Percentiles rank a stretch among this genome's conserved stretches.
phyloP scores from a whole-genome alignment of 805 yeast genomes.

The Candida nanaspora region DNA sequence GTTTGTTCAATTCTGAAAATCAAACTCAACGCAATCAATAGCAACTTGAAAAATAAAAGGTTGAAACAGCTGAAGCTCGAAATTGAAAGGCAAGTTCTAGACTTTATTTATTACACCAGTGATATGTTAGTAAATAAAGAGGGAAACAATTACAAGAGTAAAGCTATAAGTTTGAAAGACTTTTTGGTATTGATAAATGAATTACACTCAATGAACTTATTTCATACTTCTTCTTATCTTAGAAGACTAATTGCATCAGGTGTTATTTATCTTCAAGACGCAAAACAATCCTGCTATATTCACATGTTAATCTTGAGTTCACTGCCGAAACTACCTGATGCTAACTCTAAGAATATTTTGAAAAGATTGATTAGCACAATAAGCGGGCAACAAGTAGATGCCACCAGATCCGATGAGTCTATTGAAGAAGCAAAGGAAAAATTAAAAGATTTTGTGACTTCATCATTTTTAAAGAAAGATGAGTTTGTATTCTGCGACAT shows the following conservation, averaged over 20 bases:
- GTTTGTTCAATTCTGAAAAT: slow-evolving; percentile 19
- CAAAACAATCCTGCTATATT: slow-evolving; percentile 39
- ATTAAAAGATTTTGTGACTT: slow-evolving; percentile 4
- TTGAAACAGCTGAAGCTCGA: slow-evolving; percentile 20
- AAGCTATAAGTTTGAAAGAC: slow-evolving; percentile 16
- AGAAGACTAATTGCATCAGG: slow-evolving; percentile 84
- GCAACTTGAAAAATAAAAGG: slow-evolving; percentile 7
- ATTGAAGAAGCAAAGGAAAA: slow-evolving; percentile 2
- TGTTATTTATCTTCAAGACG: slow-evolving; percentile 53
- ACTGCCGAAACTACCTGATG: slow-evolving; percentile 43
- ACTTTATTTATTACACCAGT: slow-evolving; percentile 23
- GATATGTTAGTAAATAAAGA: slow-evolving; percentile 19
- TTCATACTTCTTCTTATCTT: slow-evolving; percentile 60
- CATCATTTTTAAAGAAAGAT: not conserved
- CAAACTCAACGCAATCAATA: slow-evolving; percentile 12
- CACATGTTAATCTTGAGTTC: slow-evolving; percentile 54
- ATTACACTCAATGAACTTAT: slow-evolving; percentile 38
- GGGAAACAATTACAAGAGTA: slow-evolving; percentile 1
- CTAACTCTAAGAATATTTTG: slow-evolving; percentile 26
- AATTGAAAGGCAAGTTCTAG: slow-evolving; percentile 24
- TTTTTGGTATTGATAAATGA: slow-evolving; percentile 45
- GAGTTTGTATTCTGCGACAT: not conserved
- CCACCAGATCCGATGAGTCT: slow-evolving; percentile 3
- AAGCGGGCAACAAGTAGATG: slow-evolving; percentile 7
- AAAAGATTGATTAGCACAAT: slow-evolving; percentile 22